Evolutionary conservation across 441 rosid genomes (phyloP).

Genomic region (Viola pubescens): DNA sequence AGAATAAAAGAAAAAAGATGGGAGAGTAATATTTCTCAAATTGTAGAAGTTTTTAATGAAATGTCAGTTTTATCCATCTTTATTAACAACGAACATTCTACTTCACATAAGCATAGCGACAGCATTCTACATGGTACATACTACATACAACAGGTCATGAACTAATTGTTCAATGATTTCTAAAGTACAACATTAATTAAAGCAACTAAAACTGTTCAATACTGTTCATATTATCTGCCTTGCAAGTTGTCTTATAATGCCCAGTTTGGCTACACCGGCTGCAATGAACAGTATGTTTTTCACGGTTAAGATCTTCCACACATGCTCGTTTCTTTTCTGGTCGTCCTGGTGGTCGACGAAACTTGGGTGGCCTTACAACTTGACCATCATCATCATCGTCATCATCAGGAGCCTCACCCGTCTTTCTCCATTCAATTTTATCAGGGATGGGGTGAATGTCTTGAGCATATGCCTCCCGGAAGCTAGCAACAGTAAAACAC

Average conservation of each 20-base stretch:
- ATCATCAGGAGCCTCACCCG: slow-evolving; percentile 16
- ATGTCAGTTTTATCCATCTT: no score
- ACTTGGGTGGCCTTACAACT: slow-evolving; percentile 47
- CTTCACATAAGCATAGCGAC: slow-evolving; percentile 6
- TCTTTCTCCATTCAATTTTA: slow-evolving; percentile 34
- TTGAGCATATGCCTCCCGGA: slow-evolving; percentile 35
- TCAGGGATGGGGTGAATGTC: slow-evolving; percentile 31
- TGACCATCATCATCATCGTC: slow-evolving; percentile 20
- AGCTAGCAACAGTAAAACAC: slow-evolving; percentile 42
- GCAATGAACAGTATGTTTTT: slow-evolving; percentile 51
- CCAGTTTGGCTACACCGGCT: slow-evolving; percentile 52
- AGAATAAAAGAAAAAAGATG: no score
- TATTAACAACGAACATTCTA: no score
- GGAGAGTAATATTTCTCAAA: no score
- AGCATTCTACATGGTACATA: background rate
- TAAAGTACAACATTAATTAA: background rate
- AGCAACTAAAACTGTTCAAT: slow-evolving; percentile 35
- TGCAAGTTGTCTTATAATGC: slow-evolving; percentile 58
- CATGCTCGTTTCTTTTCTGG: slow-evolving; percentile 53
- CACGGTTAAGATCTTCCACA: slow-evolving; percentile 35
- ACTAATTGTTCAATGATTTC: slow-evolving; percentile 3
- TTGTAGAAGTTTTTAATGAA: no score
- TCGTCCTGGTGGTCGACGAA: slow-evolving; percentile 45
- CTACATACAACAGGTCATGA: background rate
- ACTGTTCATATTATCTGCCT: slow-evolving; percentile 28